These are phyloP conservation scores for Fusarium clavum DNA, from an alignment of 2,329 filamentous ascomycete species.

Conservation along the genomic window DNA sequence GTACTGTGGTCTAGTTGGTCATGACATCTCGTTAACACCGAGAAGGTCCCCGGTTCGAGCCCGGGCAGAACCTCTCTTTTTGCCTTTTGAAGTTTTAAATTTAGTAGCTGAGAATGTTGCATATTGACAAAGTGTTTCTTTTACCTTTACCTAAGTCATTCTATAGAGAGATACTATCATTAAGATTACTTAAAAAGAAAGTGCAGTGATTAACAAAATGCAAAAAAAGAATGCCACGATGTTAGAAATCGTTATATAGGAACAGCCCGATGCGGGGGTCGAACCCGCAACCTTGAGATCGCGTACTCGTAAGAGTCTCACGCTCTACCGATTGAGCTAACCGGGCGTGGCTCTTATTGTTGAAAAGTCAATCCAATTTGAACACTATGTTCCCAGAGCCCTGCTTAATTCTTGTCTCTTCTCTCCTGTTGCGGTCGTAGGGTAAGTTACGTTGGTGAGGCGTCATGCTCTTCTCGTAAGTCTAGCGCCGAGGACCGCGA, in stretches of 20 bases:
- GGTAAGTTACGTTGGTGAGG: not conserved
- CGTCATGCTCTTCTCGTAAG: too few relatives aligned
- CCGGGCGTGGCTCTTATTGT: slow-evolving; percentile 48
- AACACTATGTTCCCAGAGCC: rapidly evolving
- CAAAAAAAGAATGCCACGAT: slow-evolving; percentile 12
- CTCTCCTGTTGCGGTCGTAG: not conserved
- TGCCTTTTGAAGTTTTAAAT: too few relatives aligned
- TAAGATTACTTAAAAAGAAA: too few relatives aligned
- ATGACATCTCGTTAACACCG: too few relatives aligned
- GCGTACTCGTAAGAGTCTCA: slow-evolving; percentile 69
- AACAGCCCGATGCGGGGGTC: slow-evolving; percentile 59
- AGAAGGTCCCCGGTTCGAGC: too few relatives aligned
- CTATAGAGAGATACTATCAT: too few relatives aligned
- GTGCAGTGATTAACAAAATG: not conserved
- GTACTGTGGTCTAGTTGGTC: too few relatives aligned
- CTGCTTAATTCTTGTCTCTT: rapidly evolving
- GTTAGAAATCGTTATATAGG: slow-evolving; percentile 46
- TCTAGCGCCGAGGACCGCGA: too few relatives aligned
- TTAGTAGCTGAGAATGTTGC: too few relatives aligned
- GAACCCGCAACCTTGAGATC: slow-evolving; percentile 69
- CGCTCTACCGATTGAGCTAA: slow-evolving; percentile 66
- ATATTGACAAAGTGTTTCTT: too few relatives aligned
- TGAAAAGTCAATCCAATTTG: rapidly evolving
- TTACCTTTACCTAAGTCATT: too few relatives aligned
- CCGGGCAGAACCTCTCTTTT: too few relatives aligned